Evolutionary conservation across 306 rosid genomes (phyloP).

Genomic region (Cyclanthera cordifolia): DNA sequence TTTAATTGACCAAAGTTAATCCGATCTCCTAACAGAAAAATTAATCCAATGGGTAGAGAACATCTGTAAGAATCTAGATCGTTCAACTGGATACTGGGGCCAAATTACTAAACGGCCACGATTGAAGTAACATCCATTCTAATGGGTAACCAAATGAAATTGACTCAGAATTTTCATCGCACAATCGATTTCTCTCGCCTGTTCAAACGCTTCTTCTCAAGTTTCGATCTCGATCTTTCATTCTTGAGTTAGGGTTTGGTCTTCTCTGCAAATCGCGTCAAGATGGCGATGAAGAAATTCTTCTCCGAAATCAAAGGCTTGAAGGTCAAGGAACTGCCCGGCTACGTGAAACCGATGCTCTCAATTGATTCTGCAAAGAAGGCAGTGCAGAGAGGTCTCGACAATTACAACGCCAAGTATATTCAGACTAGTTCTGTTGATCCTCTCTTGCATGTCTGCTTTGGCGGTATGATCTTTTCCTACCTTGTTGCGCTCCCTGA

Average conservation of each 20-base stretch:
- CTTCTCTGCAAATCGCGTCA: background rate
- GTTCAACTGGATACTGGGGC: background rate
- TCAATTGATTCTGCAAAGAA: conserved; percentile 38
- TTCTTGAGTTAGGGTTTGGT: conserved; percentile 28
- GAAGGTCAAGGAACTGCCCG: conserved; percentile 52
- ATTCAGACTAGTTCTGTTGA: conserved; percentile 53
- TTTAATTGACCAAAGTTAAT: background rate
- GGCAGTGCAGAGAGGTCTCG: conserved; percentile 33
- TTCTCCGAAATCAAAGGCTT: conserved; percentile 55
- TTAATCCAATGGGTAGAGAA: background rate
- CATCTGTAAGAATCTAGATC: background rate
- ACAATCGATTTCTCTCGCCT: background rate
- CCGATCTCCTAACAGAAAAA: background rate
- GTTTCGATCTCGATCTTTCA: background rate
- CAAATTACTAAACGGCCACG: background rate
- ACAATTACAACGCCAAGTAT: conserved; percentile 62
- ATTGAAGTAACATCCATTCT: background rate
- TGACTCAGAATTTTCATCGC: background rate
- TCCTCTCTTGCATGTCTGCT: conserved; percentile 51
- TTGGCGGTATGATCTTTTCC: conserved; percentile 65
- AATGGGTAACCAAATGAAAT: background rate
- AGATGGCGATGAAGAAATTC: conserved; percentile 60
- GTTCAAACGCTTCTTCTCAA: background rate
- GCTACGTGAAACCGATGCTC: conserved; percentile 50
- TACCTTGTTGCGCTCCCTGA: conserved; percentile 65